Base-by-base conservation (phyloP, 2,329 filamentous ascomycete species). In the Dothideomycetes sp. region DNA sequence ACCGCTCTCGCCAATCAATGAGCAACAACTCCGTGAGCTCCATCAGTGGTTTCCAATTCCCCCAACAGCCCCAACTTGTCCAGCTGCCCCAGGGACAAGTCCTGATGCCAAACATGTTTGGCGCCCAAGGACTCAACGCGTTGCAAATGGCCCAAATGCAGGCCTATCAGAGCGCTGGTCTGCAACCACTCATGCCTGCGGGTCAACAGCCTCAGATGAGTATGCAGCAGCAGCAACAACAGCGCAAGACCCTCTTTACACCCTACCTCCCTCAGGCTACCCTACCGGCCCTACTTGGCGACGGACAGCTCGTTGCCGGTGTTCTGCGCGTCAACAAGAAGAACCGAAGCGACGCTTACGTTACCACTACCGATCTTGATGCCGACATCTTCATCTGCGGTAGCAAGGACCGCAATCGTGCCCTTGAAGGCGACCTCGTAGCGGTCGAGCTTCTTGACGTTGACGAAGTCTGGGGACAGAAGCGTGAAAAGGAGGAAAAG, bases 351-450 rank as follows among this genome's bases (percentile, higher is more conserved):
- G 91, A 98, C 63, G 91, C 91, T 19, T 98, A 98, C 55, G 91
- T 98, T 40, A 91, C 91, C 9, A 94, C 87, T 10, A 79, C 83
- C 45, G 91, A 98, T 58, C 73, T 98, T 35, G 91, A 96, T 63
- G 89, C 91, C 32, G 91, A 98, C 59, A 98, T 98, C 57, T 98
- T 98, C 65, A 98, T 98, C 55, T 98, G 91, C 59, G 91, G 91
- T 59, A 96, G 89, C 72, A 98, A 98, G 63, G 91, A 98, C 60
- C 83, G 91, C 50, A 98, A 98, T 62, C 84, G 91, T 62, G 91
- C 91, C 40, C 74, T 98, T 27, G 91, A 98, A 61, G 91, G 91
- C 43, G 91, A 98, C 59, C 74, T 94, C 40, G 91, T 98, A 43
- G 91, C 91, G 22, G 79, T 98, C 39, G 91, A 98, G 64, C 79